Base-by-base conservation (phyloP, 176 grass and related monocot genomes). In the Oryza nivara region DNA sequence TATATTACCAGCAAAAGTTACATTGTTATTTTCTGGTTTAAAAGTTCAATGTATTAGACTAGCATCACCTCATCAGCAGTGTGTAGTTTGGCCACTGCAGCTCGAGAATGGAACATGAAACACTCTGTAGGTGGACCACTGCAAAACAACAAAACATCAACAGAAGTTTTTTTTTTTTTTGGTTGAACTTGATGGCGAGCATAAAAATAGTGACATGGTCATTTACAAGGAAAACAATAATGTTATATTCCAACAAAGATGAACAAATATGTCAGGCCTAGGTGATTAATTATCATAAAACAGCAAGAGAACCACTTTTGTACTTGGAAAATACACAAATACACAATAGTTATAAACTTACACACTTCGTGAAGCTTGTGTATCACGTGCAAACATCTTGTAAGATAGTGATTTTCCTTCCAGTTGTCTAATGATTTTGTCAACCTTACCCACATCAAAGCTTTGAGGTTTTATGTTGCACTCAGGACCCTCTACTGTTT, bases 361-460 rank as follows among this genome's bases (percentile, higher is more conserved):
- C 93, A 45, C 68, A 69, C 87, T 98, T 81, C 93, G 81, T 85
- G 93, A 90, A 88, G 96, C 96, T 86, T 90, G 91, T 13, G 96
- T 98, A 30, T 95, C 96, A 71, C 91, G 92, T 83, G 96, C 96
- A 87, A 98, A 98, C 34, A 95, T 92, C 86, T 88, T 95, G 77
- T 98, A 98, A 44, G 96, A 95, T 61, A 95, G 74, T 26, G 83
- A 80, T 78, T 93, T 98, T 16, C 96, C 89, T 90, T 92, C 86
- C 13, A 95, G 85, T 76, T 88, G 87, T 73, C 72, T 85, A 70
- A 98, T 25, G 35, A 98, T 86, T 98, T 83, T 12, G 48, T 98
- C 89, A 79, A 98, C 96, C 64, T 93, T 98, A 56, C 40, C 66
- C 43, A 93, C 89, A 72, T 92, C 83, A 77, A 95, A 98, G 76